Base-by-base conservation (phyloP, 768 basidiomycete genomes). In the Termitomyces sp. region DNA sequence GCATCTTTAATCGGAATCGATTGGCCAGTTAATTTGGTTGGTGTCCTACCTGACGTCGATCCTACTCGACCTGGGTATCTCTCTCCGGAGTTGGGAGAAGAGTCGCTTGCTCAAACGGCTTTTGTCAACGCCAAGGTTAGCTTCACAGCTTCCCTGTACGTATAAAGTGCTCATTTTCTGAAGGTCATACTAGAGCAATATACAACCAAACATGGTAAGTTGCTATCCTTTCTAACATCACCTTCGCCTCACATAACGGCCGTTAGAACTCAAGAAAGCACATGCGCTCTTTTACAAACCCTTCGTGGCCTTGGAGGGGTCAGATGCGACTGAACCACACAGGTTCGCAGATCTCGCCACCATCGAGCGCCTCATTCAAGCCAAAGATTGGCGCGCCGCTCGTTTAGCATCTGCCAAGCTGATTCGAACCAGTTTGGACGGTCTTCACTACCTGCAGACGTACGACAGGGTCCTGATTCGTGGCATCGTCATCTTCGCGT, bases 1-100 rank as follows among this genome's bases (percentile, higher is more conserved):
- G 79, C 90, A 1, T 71, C 86, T 5, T 76, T 94, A 8, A 64
- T 92, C 17, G 91, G 91, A 19, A 76, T 83, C 12, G 66, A 85
- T 45, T 89, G 89, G 82, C 92, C 92, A 1, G 87, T 83, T 3
- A 94, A 94, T 65, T 88, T 87, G 0, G 90, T 91, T 19, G 92
- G 92, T 1, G 84, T 91, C 1, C 69, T 92, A 14, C 90, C 92
- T 5, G 90, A 92, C 66, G 81, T 85, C 2, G 85, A 90, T 60
- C 80, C 82, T 12, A 75, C 75, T 2, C 69, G 62, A 8, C 78
- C 81, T 31, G 90, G 90, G 4, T 90, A 85, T 66, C 68, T 92
- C 32, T 62, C 72, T 5, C 73, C 78, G 1, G 63, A 49, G 17
- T 66, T 65, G 17, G 84, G 83, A 37, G 80, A 84, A 34, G 73